These are phyloP conservation scores for Pachysandra terminalis DNA, from an alignment of 164 flowering plant species.

Conservation along the genomic window DNA sequence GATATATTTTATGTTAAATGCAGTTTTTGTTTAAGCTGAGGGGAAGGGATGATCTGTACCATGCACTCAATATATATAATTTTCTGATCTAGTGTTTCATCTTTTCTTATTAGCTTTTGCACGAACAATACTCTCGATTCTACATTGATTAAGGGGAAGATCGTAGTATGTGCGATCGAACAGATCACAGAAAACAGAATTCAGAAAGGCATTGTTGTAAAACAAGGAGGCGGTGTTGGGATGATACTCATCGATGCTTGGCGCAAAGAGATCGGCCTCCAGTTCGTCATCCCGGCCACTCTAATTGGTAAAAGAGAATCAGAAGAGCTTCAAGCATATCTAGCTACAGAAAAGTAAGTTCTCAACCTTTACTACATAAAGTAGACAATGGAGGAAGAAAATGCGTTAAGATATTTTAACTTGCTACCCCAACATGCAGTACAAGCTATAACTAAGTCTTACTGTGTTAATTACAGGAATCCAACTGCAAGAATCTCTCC, in stretches of 20 bases:
- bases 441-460: too few species aligned
- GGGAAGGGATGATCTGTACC: too few species aligned
- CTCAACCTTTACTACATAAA: neutral
- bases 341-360: constrained; percentile 34
- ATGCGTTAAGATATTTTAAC: too few species aligned
- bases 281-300: constrained; percentile 29
- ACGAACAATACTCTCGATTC: constrained; percentile 38
- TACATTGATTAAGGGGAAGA: constrained; percentile 37
- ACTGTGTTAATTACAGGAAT: constrained; percentile 24
- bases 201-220: constrained; percentile 21
- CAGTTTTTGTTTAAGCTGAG: too few species aligned
- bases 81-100: neutral
- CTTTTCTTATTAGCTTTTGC: constrained; percentile 38
- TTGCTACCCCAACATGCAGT: too few species aligned
- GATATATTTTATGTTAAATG: neutral
- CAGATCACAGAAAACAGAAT: constrained; percentile 13
- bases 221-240: constrained; percentile 38
- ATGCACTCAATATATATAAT: too few species aligned
- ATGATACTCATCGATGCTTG: constrained; percentile 35
- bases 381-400: neutral
- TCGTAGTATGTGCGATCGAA: constrained; percentile 37
- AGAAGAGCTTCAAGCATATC: constrained; percentile 26
- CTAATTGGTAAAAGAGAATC: constrained; percentile 35
- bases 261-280: constrained; percentile 28
- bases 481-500: constrained; percentile 36